A percentile compares a stretch with the other conserved stretches of the same genome.
phyloP scores from a whole-genome alignment of 2,329 filamentous ascomycete genomes.

The Stagonosporopsis vannaccii region DNA sequence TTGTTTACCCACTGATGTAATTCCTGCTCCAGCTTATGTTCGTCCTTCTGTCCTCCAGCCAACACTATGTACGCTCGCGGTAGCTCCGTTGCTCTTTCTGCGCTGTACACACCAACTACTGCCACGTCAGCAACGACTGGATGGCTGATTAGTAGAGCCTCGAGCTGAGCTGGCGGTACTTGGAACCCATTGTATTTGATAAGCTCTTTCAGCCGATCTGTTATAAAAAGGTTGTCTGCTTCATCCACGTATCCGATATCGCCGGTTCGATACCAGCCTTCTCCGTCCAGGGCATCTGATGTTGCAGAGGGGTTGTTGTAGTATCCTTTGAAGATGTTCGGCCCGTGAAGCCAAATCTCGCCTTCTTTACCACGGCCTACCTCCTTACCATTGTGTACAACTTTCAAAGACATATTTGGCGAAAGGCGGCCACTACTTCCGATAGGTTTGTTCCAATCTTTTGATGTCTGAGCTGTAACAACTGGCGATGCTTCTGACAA shows the following conservation, averaged over 20 bases:
- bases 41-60: constrained; percentile 39
- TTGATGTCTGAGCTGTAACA: constrained; percentile 47
- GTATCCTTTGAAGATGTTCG: constrained; percentile 51
- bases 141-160: constrained; percentile 62
- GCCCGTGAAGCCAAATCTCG: constrained; percentile 49
- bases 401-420: constrained; percentile 44
- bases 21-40: constrained; percentile 22
- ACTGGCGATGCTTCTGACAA: constrained; percentile 50
- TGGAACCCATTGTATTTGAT: constrained; percentile 69
- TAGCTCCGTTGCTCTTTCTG: constrained; percentile 39
- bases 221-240: constrained; percentile 41
- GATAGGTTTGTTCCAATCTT: constrained; percentile 46
- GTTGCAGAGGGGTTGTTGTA: constrained; percentile 50
- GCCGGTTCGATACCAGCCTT: constrained; percentile 49
- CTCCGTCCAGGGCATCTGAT: constrained; percentile 39
- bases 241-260: constrained; percentile 43
- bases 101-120: constrained; percentile 52
- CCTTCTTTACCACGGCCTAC: constrained; percentile 42
- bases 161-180: constrained; percentile 66
- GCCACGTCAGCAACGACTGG: constrained; percentile 67
- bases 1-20: constrained; percentile 34
- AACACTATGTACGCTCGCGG: constrained; percentile 57
- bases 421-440: constrained; percentile 47
- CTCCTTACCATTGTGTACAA: constrained; percentile 51
- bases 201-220: constrained; percentile 54